Evolutionary conservation across 2,329 filamentous ascomycete species (phyloP).

Genomic region (Diaporthe sp.): DNA sequence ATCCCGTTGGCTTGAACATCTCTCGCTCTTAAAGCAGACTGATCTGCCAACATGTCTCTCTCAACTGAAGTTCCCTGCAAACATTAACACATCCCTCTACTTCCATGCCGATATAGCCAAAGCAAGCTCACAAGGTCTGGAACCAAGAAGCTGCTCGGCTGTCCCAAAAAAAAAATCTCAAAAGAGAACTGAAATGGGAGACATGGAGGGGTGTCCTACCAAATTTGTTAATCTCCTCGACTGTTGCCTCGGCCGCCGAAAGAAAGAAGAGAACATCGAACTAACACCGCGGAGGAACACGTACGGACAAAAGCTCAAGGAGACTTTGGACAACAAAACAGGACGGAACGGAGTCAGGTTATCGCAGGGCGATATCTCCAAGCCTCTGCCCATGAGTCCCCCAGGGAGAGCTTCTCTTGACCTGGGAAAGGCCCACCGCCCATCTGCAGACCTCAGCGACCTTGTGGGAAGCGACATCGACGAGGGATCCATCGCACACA

Average conservation of each 20-base stretch:
- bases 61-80: too few relatives aligned
- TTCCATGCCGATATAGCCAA: background rate
- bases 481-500: background rate
- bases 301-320: slow-evolving; percentile 3
- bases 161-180: background rate
- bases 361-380: background rate
- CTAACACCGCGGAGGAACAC: slow-evolving; percentile 2
- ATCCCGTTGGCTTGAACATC: too few relatives aligned
- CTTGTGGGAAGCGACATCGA: background rate
- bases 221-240: slow-evolving; percentile 3
- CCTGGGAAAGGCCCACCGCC: background rate
- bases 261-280: background rate
- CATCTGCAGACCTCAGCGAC: slow-evolving; percentile 9
- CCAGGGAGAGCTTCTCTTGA: background rate
- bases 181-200: background rate
- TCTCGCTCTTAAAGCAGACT: background rate
- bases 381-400: background rate
- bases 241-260: slow-evolving; percentile 16
- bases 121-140: slow-evolving; percentile 1
- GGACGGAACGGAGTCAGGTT: background rate
- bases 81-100: background rate
- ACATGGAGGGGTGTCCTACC: slow-evolving; percentile 3
- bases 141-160: background rate
- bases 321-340: background rate
- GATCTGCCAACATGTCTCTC: background rate